Evolutionary conservation across 2,329 filamentous ascomycete species (phyloP).

Genomic region (Scedosporium aurantiacum): DNA sequence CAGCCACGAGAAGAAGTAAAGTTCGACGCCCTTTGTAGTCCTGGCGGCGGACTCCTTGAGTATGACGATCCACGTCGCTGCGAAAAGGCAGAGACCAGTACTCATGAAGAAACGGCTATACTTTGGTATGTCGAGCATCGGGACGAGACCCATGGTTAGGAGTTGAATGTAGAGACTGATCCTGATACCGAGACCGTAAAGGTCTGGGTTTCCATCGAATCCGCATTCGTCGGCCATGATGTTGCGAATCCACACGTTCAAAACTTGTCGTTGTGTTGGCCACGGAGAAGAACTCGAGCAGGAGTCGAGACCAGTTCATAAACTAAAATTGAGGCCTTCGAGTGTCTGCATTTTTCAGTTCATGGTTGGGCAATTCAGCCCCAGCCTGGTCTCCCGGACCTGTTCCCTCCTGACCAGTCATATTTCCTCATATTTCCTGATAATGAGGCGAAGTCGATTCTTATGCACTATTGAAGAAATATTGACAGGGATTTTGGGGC

Average conservation of each 20-base stretch:
- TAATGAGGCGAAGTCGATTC: no score
- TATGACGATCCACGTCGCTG: background rate
- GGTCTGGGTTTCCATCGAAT: background rate
- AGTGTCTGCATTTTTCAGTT: no score
- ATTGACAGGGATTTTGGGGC: no score
- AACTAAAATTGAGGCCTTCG: no score
- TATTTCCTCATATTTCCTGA: no score
- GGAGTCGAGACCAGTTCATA: no score
- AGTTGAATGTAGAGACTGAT: background rate
- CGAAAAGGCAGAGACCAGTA: background rate
- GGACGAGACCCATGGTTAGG: background rate
- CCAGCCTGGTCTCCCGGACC: no score
- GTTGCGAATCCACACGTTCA: background rate
- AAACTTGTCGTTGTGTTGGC: background rate
- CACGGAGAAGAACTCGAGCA: background rate
- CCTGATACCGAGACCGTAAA: background rate
- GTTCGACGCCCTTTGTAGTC: background rate
- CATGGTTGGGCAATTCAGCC: no score
- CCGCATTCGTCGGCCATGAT: background rate
- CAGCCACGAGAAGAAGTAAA: background rate
- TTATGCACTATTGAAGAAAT: no score
- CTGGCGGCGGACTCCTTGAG: background rate
- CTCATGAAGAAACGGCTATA: background rate
- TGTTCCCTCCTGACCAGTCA: no score
- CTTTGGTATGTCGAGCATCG: background rate